Conservation (phyloP, 148 eudicot species). For the Rhododendron ovatum region DNA sequence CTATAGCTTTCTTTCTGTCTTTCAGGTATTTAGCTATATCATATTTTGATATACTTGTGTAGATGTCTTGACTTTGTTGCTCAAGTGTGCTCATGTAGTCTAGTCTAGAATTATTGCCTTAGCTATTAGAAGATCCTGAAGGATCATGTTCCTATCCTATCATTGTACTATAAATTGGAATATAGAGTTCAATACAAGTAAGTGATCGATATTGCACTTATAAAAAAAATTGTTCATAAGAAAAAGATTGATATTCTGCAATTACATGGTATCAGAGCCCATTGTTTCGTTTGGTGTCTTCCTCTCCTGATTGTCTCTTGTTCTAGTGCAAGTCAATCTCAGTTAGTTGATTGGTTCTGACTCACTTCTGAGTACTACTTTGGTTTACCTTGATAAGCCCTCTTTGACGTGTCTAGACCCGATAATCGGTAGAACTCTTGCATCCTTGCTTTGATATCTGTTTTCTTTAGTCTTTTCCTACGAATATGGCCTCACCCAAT, state of each 20-base stretch:
- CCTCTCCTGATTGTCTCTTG: background rate
- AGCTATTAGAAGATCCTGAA: too few relatives aligned
- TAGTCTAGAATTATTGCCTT: too few relatives aligned
- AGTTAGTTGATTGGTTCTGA: background rate
- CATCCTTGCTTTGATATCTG: too few relatives aligned
- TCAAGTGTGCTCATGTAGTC: background rate
- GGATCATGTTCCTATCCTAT: background rate
- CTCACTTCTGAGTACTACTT: background rate
- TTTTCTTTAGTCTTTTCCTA: too few relatives aligned
- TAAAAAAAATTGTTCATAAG: too few relatives aligned
- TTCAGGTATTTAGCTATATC: background rate
- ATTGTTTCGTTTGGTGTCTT: background rate
- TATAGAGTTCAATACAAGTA: background rate
- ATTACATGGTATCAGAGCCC: background rate
- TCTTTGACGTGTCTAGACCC: rapidly evolving
- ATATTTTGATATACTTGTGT: background rate
- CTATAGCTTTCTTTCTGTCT: background rate
- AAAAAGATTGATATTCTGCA: background rate
- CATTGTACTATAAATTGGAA: background rate
- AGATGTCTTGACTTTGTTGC: background rate
- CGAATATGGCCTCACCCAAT: too few relatives aligned
- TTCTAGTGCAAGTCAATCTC: background rate
- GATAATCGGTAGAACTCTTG: too few relatives aligned
- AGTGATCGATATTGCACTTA: too few relatives aligned
- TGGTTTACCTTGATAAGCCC: background rate